Percentiles rank a stretch among this genome's conserved stretches.
These are phyloP conservation scores for Flaveria ramosissima DNA, from an alignment of 129 eudicot species.

Conservation along the genomic window DNA sequence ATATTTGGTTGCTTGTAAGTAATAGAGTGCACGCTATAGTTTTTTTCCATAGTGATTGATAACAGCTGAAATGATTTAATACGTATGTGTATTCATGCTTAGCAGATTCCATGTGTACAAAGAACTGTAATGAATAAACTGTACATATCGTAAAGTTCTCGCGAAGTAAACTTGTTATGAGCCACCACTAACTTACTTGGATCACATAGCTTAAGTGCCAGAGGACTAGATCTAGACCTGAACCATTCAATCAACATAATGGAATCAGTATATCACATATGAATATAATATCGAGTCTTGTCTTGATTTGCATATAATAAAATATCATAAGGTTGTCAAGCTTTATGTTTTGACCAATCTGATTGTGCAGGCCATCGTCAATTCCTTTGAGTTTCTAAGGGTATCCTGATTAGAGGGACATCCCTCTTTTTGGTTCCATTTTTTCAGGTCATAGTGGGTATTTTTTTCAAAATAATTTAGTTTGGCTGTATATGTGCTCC, in stretches of 20 bases:
- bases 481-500: neutral
- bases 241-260: neutral
- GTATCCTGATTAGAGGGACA: neutral
- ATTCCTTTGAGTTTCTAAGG: neutral
- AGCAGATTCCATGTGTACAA: neutral
- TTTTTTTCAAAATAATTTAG: too few relatives aligned
- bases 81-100: neutral
- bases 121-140: neutral
- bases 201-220: neutral
- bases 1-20: neutral
- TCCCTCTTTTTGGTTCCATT: neutral
- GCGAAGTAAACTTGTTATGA: neutral
- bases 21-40: slow-evolving; percentile 2
- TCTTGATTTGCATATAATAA: neutral
- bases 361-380: neutral
- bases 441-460: neutral
- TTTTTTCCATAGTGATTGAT: neutral
- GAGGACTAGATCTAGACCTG: neutral
- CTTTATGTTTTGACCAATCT: neutral
- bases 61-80: neutral
- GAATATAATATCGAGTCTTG: neutral
- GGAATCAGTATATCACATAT: neutral
- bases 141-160: neutral
- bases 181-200: neutral
- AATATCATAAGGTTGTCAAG: neutral